A percentile compares a stretch with the other conserved stretches of the same genome.
These are phyloP conservation scores for Citrus reticulata DNA, from an alignment of 345 rosid species.

Conservation along the genomic window DNA sequence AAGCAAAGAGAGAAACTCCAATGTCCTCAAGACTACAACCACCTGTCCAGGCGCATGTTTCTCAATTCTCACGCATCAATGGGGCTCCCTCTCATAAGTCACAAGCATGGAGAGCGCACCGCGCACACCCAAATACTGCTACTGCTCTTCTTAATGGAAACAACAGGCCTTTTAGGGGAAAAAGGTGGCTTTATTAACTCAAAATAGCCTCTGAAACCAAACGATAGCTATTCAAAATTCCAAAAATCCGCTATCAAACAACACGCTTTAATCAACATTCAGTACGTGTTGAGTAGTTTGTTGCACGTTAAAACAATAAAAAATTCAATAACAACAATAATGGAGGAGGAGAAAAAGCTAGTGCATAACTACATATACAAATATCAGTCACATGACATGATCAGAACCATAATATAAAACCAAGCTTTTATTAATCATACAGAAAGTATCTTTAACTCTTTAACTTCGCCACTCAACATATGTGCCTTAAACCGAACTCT, in stretches of 20 bases:
- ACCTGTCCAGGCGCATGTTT: neutral
- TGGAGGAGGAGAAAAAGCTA: too few species aligned
- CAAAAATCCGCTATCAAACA: neutral
- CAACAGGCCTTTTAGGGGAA: neutral
- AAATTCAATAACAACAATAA: neutral
- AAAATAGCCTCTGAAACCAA: neutral
- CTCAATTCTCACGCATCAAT: neutral
- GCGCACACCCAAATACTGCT: too few species aligned
- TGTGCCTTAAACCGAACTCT: neutral
- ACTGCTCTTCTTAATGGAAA: neutral
- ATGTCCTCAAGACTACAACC: neutral
- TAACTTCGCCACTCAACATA: neutral
- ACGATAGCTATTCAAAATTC: neutral
- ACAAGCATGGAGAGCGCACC: too few species aligned
- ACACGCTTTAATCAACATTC: neutral
- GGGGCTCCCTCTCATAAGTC: neutral
- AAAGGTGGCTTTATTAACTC: neutral
- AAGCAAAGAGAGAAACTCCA: neutral
- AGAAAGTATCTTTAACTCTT: neutral
- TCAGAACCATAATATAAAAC: neutral
- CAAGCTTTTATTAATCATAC: neutral
- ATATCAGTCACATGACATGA: neutral
- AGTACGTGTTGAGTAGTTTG: neutral
- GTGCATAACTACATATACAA: too few species aligned
- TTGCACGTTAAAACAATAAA: neutral